Conservation (phyloP, 352 stramenopile species). For the Halophytophthora batemanensis region DNA sequence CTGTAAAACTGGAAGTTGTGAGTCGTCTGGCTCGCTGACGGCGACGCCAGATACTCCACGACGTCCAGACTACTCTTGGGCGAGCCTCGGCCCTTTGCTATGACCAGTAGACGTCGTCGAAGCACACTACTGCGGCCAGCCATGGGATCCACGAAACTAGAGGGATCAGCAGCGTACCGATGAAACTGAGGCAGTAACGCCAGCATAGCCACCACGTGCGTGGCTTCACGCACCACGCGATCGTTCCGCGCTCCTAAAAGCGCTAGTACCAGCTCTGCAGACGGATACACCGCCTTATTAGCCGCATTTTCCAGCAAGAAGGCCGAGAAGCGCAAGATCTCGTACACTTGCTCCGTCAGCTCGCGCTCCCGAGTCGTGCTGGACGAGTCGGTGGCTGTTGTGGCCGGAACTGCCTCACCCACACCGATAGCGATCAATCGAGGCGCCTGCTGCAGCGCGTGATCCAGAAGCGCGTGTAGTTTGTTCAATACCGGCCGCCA, state of each 20-base stretch:
- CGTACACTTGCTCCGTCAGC: constrained; percentile 53
- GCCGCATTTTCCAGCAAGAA: constrained; percentile 77
- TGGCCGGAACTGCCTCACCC: constrained; percentile 16
- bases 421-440: constrained; percentile 38
- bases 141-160: constrained; percentile 39
- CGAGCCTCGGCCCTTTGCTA: constrained; percentile 44
- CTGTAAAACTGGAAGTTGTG: constrained; percentile 72
- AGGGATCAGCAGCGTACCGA: constrained; percentile 57
- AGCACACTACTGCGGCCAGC: constrained; percentile 40
- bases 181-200: constrained; percentile 64
- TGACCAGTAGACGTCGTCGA: constrained; percentile 45
- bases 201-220: constrained; percentile 71
- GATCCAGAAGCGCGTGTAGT: constrained; percentile 45
- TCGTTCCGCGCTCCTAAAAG: constrained; percentile 70
- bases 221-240: constrained; percentile 62
- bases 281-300: constrained; percentile 77
- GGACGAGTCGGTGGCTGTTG: constrained; percentile 3
- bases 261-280: constrained; percentile 40
- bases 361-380: constrained; percentile 29
- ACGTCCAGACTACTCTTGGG: constrained; percentile 56
- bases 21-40: not conserved
- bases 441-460: constrained; percentile 37
- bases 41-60: constrained; percentile 52
- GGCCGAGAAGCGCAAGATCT: constrained; percentile 70
- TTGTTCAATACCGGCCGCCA: constrained; percentile 62